A percentile compares a stretch with the other conserved stretches of the same genome.
Conservation (phyloP, 345 rosid species). For the Brassica napus region DNA sequence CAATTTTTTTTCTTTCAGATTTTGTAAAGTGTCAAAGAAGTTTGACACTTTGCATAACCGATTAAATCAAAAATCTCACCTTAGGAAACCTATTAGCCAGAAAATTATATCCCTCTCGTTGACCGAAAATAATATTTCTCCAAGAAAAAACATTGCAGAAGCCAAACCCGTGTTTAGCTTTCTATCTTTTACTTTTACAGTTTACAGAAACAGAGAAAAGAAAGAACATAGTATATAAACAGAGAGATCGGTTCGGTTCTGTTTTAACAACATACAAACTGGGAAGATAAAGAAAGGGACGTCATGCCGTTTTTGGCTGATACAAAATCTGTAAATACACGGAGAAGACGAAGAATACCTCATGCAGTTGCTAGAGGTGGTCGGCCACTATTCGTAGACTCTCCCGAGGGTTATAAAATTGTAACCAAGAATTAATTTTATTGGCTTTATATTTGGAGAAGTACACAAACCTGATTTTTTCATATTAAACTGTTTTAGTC, state of each 20-base stretch:
- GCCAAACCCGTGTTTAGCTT: not conserved
- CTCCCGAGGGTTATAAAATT: not conserved
- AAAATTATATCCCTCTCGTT: not conserved
- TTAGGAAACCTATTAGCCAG: not conserved
- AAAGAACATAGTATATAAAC: constrained; percentile 26
- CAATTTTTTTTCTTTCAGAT: not conserved
- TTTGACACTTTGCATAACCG: not conserved
- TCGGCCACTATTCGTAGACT: constrained; percentile 5
- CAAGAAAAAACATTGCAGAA: constrained; percentile 3
- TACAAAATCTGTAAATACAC: constrained; percentile 20
- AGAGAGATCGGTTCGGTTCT: constrained; percentile 15
- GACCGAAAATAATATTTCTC: constrained; percentile 11
- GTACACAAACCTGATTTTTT: not conserved
- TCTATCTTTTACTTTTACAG: not conserved
- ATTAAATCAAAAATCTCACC: not conserved
- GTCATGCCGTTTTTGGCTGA: constrained; percentile 27
- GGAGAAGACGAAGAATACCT: not conserved
- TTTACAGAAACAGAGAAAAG: not conserved
- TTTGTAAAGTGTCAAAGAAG: constrained; percentile 3
- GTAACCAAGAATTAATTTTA: not conserved
- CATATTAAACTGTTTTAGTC: not conserved
- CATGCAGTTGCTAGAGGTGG: not conserved
- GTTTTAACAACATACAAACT: constrained; percentile 21
- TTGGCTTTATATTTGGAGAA: not conserved
- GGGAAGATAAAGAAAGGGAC: not conserved